Base-by-base conservation (phyloP, 2,329 filamentous ascomycete species). In the Aureobasidium namibiae region DNA sequence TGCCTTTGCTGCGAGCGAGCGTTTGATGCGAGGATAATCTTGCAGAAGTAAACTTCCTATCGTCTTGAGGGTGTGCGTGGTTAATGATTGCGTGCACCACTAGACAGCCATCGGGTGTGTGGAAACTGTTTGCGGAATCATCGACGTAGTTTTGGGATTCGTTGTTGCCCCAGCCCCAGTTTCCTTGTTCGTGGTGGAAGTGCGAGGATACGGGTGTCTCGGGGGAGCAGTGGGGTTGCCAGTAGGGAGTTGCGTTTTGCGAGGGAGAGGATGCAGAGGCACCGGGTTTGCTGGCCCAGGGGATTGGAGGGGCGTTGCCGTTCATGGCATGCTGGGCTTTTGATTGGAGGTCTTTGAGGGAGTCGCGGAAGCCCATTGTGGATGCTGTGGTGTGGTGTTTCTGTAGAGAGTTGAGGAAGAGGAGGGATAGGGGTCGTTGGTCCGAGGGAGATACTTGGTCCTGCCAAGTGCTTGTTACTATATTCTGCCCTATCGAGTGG, bases 91-190 rank as follows among this genome's bases (percentile, higher is more conserved):
- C 82, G 16, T 81, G 76, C 2, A 85, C 66, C 21, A 85, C 74
- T 0, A 85, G 74, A 59, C 76, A 75, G 26, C 75, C 74, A 58
- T 81, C 75, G 13, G 74, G 74, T 1, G 78, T 80, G 65, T 83
- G 75, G 67, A 84, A 85, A 23, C 77, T 77, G 65, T 84, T 84
- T 4, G 72, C 66, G 0, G 74, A 67, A 11, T 71, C 68, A 34
- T 76, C 70, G 6, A 79, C 80, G 67, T 85, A 85, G 70, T 81
- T 78, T 69, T 85, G 76, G 50, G 81, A 72, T 71, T 85, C 82
- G 61, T 82, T 78, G 66, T 85, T 85, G 23, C 82, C 82, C 82
- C 82, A 85, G 38, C 82, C 82, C 65, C 82, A 76, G n/a, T 75
- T 76, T 29, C 82, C 82, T 34, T 79, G 73, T 67, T 83, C 80